Evolutionary conservation across 129 eudicot species (phyloP).

Genomic region (Silybum marianum): DNA sequence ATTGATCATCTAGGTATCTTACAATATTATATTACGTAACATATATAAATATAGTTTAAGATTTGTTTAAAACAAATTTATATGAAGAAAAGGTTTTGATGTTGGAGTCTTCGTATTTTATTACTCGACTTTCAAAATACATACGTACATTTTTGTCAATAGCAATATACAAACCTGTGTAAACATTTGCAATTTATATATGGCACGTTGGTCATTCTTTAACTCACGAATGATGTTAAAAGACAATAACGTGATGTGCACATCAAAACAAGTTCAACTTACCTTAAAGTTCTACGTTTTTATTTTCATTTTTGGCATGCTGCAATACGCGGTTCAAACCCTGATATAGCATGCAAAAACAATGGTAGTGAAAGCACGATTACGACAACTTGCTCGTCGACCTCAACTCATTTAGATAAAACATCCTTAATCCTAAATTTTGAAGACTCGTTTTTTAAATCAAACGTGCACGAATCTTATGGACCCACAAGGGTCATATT

Average conservation of each 20-base stretch:
- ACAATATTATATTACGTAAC: not conserved
- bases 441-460: not conserved
- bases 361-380: not conserved
- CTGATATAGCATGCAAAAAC: constrained; percentile 3
- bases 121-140: not conserved
- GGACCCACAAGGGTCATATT: constrained; percentile 31
- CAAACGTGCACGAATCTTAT: constrained; percentile 32
- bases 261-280: not conserved
- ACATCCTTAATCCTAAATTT: not conserved
- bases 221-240: not conserved
- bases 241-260: not conserved
- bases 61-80: not conserved
- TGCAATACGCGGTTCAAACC: not conserved
- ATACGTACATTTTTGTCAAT: not conserved
- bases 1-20: not conserved
- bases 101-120: not conserved
- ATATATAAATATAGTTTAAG: not conserved
- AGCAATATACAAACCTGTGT: not conserved
- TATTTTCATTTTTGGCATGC: constrained; percentile 23
- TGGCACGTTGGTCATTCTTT: not conserved
- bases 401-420: not conserved
- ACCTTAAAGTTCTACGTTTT: not conserved
- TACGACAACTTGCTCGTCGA: not conserved
- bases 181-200: not conserved
- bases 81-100: not conserved